A percentile compares a stretch with the other conserved stretches of the same genome.
These are phyloP conservation scores for Antitrichia curtipendula DNA, from an alignment of 225 moss, liverwort and hornwort genomes.

Conservation along the genomic window DNA sequence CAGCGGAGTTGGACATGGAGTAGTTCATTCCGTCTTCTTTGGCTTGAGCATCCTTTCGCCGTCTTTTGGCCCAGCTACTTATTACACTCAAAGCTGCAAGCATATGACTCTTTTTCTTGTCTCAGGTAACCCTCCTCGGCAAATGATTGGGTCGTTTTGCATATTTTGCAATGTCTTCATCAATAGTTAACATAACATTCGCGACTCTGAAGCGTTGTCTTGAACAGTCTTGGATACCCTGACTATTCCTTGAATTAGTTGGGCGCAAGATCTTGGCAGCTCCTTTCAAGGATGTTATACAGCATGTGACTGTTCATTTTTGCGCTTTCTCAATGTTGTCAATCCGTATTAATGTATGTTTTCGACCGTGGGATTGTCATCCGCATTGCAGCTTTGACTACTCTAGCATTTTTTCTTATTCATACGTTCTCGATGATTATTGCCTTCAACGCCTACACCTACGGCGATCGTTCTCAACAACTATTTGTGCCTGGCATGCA, in stretches of 20 bases:
- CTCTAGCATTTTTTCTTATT: conserved; percentile 70
- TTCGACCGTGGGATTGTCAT: background rate
- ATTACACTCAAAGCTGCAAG: conserved; percentile 59
- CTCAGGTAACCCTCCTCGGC: conserved; percentile 29
- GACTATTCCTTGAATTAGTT: background rate
- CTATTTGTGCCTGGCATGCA: conserved; percentile 85
- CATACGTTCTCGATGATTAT: conserved; percentile 91
- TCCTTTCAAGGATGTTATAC: background rate
- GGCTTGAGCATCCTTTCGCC: conserved; percentile 72
- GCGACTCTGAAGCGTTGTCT: background rate
- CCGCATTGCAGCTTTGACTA: conserved; percentile 57
- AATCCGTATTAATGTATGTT: background rate
- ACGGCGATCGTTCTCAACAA: conserved; percentile 49
- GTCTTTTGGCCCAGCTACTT: conserved; percentile 86
- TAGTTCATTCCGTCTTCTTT: conserved; percentile 84
- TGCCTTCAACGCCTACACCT: conserved; percentile 72
- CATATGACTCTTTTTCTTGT: conserved; percentile 86
- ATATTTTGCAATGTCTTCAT: background rate
- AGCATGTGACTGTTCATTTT: background rate
- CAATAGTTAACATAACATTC: background rate
- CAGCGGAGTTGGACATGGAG: conserved; percentile 87
- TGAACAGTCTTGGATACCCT: background rate
- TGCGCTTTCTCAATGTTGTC: background rate
- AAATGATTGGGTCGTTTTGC: background rate
- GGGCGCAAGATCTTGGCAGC: background rate